A percentile compares a stretch with the other conserved stretches of the same genome.
Evolutionary conservation across 1,284 basidiomycete genomes (phyloP).

Genomic region (Irpex rosettiformis): DNA sequence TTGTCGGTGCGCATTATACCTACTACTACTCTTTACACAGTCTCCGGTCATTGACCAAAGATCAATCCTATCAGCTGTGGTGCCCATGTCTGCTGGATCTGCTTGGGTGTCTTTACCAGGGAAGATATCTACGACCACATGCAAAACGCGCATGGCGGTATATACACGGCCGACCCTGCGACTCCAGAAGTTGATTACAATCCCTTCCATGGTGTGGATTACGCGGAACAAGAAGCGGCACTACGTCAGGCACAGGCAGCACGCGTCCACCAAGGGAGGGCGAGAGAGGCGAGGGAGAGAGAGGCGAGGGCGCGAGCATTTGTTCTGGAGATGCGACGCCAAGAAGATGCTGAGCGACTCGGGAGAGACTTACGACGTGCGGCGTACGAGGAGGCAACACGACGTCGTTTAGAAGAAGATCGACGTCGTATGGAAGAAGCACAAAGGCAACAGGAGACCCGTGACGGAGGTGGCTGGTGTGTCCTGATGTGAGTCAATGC

Average conservation of each 20-base stretch:
- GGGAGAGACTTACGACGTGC: background rate
- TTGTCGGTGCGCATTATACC: conserved; percentile 10
- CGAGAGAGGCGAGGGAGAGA: background rate
- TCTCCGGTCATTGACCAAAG: background rate
- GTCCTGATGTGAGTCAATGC: background rate
- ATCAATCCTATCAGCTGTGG: conserved; percentile 14
- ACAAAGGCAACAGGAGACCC: background rate
- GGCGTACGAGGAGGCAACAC: background rate
- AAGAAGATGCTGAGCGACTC: background rate
- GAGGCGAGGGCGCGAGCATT: background rate
- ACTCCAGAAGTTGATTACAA: background rate
- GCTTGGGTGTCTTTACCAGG: conserved; percentile 14
- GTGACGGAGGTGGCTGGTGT: background rate
- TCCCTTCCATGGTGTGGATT: no score
- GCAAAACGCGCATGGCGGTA: conserved; percentile 15
- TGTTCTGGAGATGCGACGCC: no score
- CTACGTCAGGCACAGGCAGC: background rate
- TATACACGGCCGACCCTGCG: conserved; percentile 4
- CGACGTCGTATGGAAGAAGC: no score
- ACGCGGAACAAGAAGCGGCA: background rate
- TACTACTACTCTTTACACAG: background rate
- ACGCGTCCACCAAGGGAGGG: no score
- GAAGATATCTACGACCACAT: conserved; percentile 15
- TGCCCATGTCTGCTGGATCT: conserved; percentile 28
- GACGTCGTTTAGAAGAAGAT: no score